Conservation (phyloP, 1,284 basidiomycete species). For the Fistulina hepatica region DNA sequence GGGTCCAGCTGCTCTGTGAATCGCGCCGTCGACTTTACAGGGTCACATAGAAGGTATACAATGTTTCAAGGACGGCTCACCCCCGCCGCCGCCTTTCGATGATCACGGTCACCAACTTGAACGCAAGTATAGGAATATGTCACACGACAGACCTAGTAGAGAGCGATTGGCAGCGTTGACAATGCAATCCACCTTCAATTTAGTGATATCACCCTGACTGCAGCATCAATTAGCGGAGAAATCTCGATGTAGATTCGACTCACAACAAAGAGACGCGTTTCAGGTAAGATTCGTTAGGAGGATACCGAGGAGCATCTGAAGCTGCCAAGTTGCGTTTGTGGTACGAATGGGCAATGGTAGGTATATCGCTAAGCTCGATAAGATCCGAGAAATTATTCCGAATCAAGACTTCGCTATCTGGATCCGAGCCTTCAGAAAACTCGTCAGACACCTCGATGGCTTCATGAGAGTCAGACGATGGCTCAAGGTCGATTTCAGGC, state of each 20-base stretch:
- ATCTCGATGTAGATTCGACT: conserved; percentile 19
- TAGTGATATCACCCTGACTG: conserved; percentile 73
- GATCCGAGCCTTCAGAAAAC: no score
- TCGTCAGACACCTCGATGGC: no score
- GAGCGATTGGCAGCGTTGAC: conserved; percentile 83
- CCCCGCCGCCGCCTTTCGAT: conserved; percentile 54
- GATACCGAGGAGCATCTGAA: conserved; percentile 25
- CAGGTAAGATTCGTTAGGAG: conserved; percentile 29
- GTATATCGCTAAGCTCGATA: conserved; percentile 37
- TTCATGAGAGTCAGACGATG: no score
- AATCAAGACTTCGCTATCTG: no score
- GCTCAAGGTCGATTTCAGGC: no score
- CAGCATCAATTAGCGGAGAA: neutral
- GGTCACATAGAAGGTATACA: conserved; percentile 3
- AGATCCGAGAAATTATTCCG: no score
- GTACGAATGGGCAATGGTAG: conserved; percentile 43
- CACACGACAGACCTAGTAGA: conserved; percentile 47
- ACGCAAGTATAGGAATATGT: neutral
- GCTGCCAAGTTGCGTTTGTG: conserved; percentile 25
- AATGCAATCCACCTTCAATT: conserved; percentile 62
- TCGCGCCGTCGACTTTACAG: conserved; percentile 68
- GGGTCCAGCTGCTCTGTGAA: conserved; percentile 77
- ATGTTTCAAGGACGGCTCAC: conserved; percentile 25
- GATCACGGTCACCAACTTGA: neutral
- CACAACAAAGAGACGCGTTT: conserved; percentile 52